Percentiles rank a stretch among this genome's conserved stretches.
phyloP scores from a whole-genome alignment of 164 flowering plant genomes.

The Stephania yunnanensis region DNA sequence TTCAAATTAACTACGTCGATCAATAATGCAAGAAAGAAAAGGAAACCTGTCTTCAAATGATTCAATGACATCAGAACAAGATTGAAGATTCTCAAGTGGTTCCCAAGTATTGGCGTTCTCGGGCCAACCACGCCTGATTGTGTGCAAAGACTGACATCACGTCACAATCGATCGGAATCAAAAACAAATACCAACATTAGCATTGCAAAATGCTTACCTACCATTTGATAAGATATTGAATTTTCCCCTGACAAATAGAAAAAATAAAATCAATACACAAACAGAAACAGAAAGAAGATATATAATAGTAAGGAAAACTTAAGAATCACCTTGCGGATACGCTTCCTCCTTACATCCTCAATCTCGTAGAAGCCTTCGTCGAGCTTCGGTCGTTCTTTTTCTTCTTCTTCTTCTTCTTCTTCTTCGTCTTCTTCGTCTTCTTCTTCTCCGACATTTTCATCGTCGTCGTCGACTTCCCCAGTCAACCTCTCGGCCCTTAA shows the following conservation, averaged over 20 bases:
- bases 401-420: slow-evolving; percentile 22
- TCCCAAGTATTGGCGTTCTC: slow-evolving; percentile 98
- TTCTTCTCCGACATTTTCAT: slow-evolving; percentile 5
- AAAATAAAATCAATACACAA: not conserved
- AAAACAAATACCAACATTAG: not conserved
- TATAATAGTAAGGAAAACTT: not conserved
- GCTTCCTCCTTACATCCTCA: slow-evolving; percentile 68
- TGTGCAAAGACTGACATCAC: not conserved
- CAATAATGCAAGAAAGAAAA: not conserved
- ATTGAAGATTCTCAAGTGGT: slow-evolving; percentile 71
- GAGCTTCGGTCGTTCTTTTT: slow-evolving; percentile 44
- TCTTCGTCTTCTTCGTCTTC: not conserved
- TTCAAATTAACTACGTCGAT: too few relatives aligned
- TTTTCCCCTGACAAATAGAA: slow-evolving; percentile 42
- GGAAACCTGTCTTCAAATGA: slow-evolving; percentile 74
- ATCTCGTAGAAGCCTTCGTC: slow-evolving; percentile 88
- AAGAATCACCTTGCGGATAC: slow-evolving; percentile 64
- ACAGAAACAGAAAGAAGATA: not conserved
- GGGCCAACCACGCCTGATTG: slow-evolving; percentile 95
- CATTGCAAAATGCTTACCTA: slow-evolving; percentile 21
- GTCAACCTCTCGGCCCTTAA: not conserved
- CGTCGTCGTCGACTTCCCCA: slow-evolving; percentile 13
- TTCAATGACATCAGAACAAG: slow-evolving; percentile 71
- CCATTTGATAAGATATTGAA: slow-evolving; percentile 82
- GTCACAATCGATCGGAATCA: not conserved